Evolutionary conservation across 768 basidiomycete species (phyloP), one percentile per base, ranked within the genome.

Genomic region (Atractiella rhizophila): DNA sequence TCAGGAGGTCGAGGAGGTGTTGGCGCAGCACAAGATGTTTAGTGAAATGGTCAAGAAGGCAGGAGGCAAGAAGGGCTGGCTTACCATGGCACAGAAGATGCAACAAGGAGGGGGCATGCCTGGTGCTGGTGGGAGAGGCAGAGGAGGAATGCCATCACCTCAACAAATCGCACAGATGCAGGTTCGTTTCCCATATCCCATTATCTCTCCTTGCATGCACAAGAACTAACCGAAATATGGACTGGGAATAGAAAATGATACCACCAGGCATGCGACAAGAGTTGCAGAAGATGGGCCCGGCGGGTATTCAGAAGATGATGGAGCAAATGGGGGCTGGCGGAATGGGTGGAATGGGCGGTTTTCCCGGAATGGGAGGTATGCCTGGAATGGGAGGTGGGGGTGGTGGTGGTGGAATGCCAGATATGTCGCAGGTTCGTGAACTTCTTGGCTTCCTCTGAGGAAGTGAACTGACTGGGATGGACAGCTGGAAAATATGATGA

Each of bases 21-120:
- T 98, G 34, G 82, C 81, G 52, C 91, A 98, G 61, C 91, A 94
- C 53, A 71, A 81, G 34, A 86, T 94, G 79, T 91, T 98, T 81
- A 75, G 83, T 40, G 86, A 81, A 54, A 86, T 98, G 78, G 91
- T 88, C 26, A 91, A 85, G 64, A 77, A 83, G 56, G 86, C 83
- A 5, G 91, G 91, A 36, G 86, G 85, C 30, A 91, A 91, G 68
- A 82, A 86, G 47, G 86, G 85, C 52, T 82, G 82, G 77, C 75
- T 85, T 65, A 81, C n/a, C n/a, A n/a, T n/a, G n/a, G n/a, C n/a
- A n/a, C n/a, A 86, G 60, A 91, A 88, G 59, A 76, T 94, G 76
- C 82, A 85, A 59, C 5, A 71, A 70, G 33, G 77, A 74, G 51
- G 83, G 80, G 30, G 79, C n/a, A n/a, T n/a, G 76, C 42, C 35